Evolutionary conservation across 441 rosid species (phyloP).

Genomic region (Isatis lusitanica): DNA sequence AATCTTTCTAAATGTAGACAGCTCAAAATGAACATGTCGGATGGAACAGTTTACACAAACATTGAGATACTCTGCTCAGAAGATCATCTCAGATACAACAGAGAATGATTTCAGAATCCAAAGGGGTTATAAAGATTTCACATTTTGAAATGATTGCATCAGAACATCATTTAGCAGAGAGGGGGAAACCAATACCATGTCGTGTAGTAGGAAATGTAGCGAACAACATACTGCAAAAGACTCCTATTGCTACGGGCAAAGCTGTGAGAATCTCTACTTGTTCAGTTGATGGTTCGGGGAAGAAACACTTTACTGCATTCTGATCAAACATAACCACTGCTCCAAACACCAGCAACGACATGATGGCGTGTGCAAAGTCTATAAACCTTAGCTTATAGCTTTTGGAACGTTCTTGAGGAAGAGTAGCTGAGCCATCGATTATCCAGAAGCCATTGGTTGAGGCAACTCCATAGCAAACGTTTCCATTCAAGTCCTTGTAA

Average conservation of each 20-base stretch:
- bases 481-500: constrained; percentile 63
- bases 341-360: constrained; percentile 71
- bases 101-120: background rate
- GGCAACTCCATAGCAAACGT: constrained; percentile 63
- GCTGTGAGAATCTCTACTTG: constrained; percentile 64
- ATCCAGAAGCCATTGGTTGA: constrained; percentile 69
- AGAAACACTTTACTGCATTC: constrained; percentile 71
- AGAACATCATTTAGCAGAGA: constrained; percentile 42
- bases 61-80: constrained; percentile 1
- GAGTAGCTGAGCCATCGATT: constrained; percentile 62
- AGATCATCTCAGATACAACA: constrained; percentile 19
- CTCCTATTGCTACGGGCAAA: constrained; percentile 74
- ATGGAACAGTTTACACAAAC: background rate
- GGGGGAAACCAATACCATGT: constrained; percentile 80
- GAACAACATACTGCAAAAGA: constrained; percentile 69
- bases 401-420: constrained; percentile 53
- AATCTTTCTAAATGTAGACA: background rate
- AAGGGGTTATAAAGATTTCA: background rate
- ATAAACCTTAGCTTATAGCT: constrained; percentile 54
- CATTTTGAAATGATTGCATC: background rate
- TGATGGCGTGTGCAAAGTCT: constrained; percentile 65
- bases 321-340: constrained; percentile 73
- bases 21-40: background rate
- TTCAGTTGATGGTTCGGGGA: constrained; percentile 62
- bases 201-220: constrained; percentile 78